Percentiles rank a stretch among this genome's conserved stretches.
These are phyloP conservation scores for Phytopythium mirpurense DNA, from an alignment of 352 stramenopile genomes.

Conservation along the genomic window DNA sequence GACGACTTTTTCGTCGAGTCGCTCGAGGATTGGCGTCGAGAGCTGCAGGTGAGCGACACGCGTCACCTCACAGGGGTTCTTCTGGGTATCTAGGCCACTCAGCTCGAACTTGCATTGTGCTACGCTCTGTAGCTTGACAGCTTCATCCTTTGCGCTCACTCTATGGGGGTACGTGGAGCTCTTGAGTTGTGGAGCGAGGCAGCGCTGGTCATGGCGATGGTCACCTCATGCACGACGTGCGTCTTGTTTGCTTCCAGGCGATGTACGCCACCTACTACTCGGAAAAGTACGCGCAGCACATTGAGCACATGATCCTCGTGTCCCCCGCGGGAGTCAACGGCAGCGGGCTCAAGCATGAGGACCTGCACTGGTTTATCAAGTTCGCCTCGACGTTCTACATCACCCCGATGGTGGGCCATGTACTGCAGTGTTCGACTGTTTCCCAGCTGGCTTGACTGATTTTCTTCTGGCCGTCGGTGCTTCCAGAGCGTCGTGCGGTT, in stretches of 20 bases:
- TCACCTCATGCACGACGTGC: background rate
- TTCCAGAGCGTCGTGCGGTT: conserved; percentile 57
- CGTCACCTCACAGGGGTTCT: too few relatives aligned
- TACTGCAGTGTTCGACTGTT: background rate
- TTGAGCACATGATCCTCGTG: conserved; percentile 76
- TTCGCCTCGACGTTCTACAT: conserved; percentile 36
- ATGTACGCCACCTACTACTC: conserved; percentile 82
- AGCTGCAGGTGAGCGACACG: conserved; percentile 21
- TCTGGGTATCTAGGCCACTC: too few relatives aligned
- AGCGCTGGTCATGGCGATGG: background rate
- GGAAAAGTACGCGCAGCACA: conserved; percentile 57
- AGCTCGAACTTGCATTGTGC: background rate
- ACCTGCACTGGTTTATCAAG: conserved; percentile 38
- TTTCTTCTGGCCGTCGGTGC: background rate
- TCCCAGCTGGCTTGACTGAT: background rate
- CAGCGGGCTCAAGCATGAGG: conserved; percentile 25
- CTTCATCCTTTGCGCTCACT: conserved; percentile 74
- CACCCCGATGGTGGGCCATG: conserved; percentile 56
- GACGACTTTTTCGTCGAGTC: conserved; percentile 82
- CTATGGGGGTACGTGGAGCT: conserved; percentile 58
- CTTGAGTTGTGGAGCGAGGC: too few relatives aligned
- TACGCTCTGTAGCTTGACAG: conserved; percentile 40
- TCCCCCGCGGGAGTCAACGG: conserved; percentile 62
- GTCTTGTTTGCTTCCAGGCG: conserved; percentile 19
- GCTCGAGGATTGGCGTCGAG: conserved; percentile 66